Evolutionary conservation across 2,329 filamentous ascomycete genomes (phyloP), one percentile per base, ranked within the genome.

Genomic region (Phialophora macrospora): DNA sequence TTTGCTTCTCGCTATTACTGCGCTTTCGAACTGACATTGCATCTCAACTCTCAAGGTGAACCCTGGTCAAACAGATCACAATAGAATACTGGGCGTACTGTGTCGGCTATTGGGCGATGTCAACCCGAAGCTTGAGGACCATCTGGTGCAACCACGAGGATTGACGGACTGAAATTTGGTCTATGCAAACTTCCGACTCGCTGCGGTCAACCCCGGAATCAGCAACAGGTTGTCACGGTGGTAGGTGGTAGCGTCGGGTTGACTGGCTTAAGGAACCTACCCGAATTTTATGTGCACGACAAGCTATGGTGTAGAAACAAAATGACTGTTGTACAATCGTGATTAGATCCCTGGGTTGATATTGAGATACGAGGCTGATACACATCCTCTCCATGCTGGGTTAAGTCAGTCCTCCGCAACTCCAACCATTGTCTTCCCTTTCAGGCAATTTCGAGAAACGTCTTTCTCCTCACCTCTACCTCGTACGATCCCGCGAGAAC

Each of bases 361-460:
- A 44, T 7, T 44, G 38, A 44, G 38, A 44, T 20, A 8, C 38
- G 38, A 44, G 3, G n/a, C 7, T 41, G 34, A 17, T 3, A n/a
- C 14, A 41, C 17, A 6, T 44, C 5, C 38, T n/a, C 14, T 44
- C 17, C 38, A 41, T 41, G 7, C 38, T 41, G 14, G 6, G 6
- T 8, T 17, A n/a, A 20, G 17, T 17, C 17, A 20, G 38, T n/a
- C 38, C 6, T 44, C 17, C 38, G 17, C 38, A 8, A 44, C 38
- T 44, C 38, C 55, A 58, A 9, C n/a, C 44, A 59, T 24, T 3
- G 22, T 49, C 24, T 59, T 49, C 56, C 41, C 7, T 28, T 59
- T 49, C 41, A 49, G 44, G 56, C 56, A 49, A 49, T 5, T 49
- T 59, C 28, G 56, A 49, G 24, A 11, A 34, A 5, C 17, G 14